These are phyloP conservation scores for Zizania palustris DNA, from an alignment of 202 grass and related monocot species.

Conservation along the genomic window DNA sequence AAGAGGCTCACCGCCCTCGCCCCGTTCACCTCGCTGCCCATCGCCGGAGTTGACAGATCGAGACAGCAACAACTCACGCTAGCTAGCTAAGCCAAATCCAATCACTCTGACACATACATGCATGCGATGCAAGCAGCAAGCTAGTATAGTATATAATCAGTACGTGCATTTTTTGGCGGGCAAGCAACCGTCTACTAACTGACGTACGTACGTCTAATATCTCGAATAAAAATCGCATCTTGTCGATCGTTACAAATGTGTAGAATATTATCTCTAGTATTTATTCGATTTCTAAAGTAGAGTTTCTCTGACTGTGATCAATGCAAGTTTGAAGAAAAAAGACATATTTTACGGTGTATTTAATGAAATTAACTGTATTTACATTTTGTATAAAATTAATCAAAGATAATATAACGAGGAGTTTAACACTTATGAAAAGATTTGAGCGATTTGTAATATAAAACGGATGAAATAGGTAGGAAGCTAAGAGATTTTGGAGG, in stretches of 20 bases:
- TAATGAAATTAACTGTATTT: too few species aligned
- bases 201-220: not conserved
- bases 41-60: not conserved
- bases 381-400: too few species aligned
- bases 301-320: too few species aligned
- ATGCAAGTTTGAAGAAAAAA: too few species aligned
- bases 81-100: not conserved
- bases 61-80: not conserved
- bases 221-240: not conserved
- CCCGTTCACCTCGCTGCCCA: not conserved
- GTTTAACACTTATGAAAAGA: too few species aligned
- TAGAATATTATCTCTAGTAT: not conserved
- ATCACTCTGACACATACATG: not conserved
- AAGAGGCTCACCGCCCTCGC: slow-evolving; percentile 27
- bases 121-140: not conserved
- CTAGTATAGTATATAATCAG: too few species aligned
- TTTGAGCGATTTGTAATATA: too few species aligned
- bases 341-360: too few species aligned
- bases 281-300: not conserved
- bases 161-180: not conserved
- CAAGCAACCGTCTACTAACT: slow-evolving; percentile 1
- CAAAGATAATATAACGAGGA: too few species aligned
- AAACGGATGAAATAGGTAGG: too few species aligned
- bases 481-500: too few species aligned
- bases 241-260: not conserved